These are phyloP conservation scores for Colletotrichum sp. DNA, from an alignment of 2,329 filamentous ascomycete genomes.

Conservation along the genomic window DNA sequence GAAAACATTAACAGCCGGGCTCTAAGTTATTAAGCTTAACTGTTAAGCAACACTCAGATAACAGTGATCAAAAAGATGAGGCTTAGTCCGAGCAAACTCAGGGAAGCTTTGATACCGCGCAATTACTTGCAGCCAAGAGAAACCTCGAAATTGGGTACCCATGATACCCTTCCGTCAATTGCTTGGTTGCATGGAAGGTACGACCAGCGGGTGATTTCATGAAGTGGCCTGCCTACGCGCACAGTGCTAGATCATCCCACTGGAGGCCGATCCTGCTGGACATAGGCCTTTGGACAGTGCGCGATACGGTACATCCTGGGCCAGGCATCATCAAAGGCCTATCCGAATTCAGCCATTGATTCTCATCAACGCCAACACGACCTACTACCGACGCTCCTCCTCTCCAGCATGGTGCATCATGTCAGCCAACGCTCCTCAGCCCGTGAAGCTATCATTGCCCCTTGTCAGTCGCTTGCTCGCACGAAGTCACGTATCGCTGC, in stretches of 20 bases:
- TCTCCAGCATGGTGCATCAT: slow-evolving; percentile 15
- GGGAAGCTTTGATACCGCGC: background rate
- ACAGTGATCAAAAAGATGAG: background rate
- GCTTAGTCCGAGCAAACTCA: background rate
- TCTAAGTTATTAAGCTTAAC: background rate
- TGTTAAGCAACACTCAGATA: background rate
- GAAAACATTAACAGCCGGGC: background rate
- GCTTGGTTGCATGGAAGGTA: background rate
- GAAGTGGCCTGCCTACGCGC: background rate
- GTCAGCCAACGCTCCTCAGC: slow-evolving; percentile 60
- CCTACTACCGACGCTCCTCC: background rate
- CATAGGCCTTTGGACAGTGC: background rate
- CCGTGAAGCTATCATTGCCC: slow-evolving; percentile 82
- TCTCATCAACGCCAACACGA: background rate
- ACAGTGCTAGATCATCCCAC: background rate
- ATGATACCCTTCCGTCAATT: background rate
- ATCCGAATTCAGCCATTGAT: background rate
- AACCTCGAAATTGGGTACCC: background rate
- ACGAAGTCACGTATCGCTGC: background rate
- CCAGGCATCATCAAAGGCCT: background rate
- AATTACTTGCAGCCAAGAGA: background rate
- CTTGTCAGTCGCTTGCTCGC: slow-evolving; percentile 52
- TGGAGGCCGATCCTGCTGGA: background rate
- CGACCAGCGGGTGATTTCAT: background rate
- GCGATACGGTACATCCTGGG: background rate